Conservation (phyloP, 2,329 filamentous ascomycete genomes). For the Aspergillus niger region DNA sequence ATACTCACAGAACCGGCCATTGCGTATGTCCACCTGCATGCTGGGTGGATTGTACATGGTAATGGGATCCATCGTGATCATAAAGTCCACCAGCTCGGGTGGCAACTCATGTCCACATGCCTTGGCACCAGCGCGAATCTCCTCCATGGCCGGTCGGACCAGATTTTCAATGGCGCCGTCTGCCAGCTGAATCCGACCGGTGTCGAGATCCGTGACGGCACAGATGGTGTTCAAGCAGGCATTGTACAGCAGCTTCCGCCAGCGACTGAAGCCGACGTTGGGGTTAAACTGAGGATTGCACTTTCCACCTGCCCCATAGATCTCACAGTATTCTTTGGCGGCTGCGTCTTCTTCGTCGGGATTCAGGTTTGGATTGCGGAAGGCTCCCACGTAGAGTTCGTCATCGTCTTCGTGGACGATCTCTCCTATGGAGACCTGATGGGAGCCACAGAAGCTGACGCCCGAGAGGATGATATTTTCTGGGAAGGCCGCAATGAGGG, state of each 20-base stretch:
- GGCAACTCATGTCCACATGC: slow-evolving; percentile 15
- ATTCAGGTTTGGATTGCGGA: slow-evolving; percentile 30
- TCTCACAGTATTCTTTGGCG: slow-evolving; percentile 48
- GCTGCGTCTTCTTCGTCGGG: slow-evolving; percentile 22
- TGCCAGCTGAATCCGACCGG: slow-evolving; percentile 51
- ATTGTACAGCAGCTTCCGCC: slow-evolving; percentile 50
- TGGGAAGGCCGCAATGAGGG: slow-evolving; percentile 54
- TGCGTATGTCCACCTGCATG: slow-evolving; percentile 57
- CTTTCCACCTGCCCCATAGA: slow-evolving; percentile 53
- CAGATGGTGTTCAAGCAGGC: slow-evolving; percentile 56
- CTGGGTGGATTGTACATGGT: slow-evolving; percentile 53
- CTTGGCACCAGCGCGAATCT: slow-evolving; percentile 46
- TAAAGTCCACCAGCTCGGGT: slow-evolving; percentile 14
- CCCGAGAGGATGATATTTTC: slow-evolving; percentile 55
- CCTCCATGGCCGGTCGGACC: slow-evolving; percentile 55
- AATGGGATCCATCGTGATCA: slow-evolving; percentile 46
- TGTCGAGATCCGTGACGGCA: slow-evolving; percentile 54
- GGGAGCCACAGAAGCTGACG: slow-evolving; percentile 55
- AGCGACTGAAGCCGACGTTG: slow-evolving; percentile 28
- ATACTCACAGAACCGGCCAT: slow-evolving; percentile 53
- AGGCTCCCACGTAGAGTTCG: slow-evolving; percentile 53
- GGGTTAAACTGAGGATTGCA: slow-evolving; percentile 44
- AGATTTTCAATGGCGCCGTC: slow-evolving; percentile 50
- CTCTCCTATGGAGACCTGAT: slow-evolving; percentile 49
- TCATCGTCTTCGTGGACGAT: slow-evolving; percentile 59